Conservation (phyloP, 2,329 filamentous ascomycete species). For the Paradendryphiella salina region DNA sequence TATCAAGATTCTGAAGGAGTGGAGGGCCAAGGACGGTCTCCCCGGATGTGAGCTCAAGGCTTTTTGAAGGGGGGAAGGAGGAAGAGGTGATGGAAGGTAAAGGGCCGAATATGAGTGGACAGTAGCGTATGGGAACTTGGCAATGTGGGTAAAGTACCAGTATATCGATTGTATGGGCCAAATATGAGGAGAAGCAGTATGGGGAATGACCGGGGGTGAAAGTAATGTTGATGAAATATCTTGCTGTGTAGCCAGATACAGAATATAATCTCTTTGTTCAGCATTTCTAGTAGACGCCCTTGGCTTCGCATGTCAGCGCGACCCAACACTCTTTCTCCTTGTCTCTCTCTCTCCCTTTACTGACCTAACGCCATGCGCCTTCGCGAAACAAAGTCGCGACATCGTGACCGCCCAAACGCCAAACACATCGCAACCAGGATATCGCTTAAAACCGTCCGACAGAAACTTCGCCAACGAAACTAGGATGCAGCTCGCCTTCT, state of each 20-base stretch:
- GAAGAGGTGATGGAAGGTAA: background rate
- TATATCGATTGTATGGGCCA: too few species aligned
- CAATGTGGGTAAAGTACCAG: background rate
- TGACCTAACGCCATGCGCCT: constrained; percentile 8
- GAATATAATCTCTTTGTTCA: too few species aligned
- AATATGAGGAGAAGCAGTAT: too few species aligned
- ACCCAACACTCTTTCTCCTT: background rate
- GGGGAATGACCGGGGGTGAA: too few species aligned
- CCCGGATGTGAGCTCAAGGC: background rate
- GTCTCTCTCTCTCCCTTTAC: background rate
- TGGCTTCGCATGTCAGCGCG: background rate
- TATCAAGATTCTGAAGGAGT: constrained; percentile 38
- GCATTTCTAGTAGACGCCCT: background rate
- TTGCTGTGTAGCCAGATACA: too few species aligned
- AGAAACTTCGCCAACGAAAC: constrained; percentile 27
- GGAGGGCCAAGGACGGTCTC: constrained; percentile 29
- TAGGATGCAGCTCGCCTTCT: constrained; percentile 28
- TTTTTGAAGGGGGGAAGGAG: background rate
- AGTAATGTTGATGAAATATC: too few species aligned
- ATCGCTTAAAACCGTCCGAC: constrained; percentile 16
- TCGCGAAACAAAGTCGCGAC: background rate
- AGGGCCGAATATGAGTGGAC: background rate
- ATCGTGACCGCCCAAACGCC: constrained; percentile 5
- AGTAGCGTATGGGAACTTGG: background rate
- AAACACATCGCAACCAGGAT: background rate